Evolutionary conservation across 768 basidiomycete genomes (phyloP).

Genomic region (Fomitopsis pulvina): DNA sequence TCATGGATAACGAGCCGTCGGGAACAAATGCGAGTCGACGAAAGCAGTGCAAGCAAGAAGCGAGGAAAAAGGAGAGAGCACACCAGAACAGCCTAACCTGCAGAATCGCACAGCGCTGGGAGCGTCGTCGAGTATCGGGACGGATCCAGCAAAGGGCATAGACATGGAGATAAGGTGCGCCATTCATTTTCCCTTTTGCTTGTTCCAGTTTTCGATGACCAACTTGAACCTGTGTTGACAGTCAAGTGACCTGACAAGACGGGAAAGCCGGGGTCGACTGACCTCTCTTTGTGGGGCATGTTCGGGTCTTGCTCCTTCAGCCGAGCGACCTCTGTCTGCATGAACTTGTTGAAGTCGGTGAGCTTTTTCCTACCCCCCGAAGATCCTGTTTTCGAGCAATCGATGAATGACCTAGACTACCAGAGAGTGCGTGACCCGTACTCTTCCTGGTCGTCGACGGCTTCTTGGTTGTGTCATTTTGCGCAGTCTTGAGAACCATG

Average conservation of each 20-base stretch:
- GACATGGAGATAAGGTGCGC: neutral
- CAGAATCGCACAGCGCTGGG: no score
- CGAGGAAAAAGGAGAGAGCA: neutral
- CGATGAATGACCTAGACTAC: neutral
- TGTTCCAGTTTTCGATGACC: slow-evolving; percentile 76
- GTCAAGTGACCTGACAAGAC: neutral
- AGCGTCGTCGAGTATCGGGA: no score
- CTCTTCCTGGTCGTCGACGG: slow-evolving; percentile 17
- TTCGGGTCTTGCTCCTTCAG: slow-evolving; percentile 72
- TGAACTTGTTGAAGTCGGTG: slow-evolving; percentile 72
- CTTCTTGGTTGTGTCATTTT: slow-evolving; percentile 12
- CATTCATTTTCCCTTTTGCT: slow-evolving; percentile 52
- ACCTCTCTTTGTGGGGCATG: slow-evolving; percentile 71
- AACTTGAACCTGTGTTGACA: slow-evolving; percentile 39
- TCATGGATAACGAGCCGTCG: neutral
- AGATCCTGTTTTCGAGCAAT: slow-evolving; percentile 40
- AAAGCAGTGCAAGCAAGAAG: neutral
- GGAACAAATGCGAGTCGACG: neutral
- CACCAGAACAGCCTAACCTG: neutral
- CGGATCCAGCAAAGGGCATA: no score
- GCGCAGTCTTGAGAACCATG: slow-evolving; percentile 15
- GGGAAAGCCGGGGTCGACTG: slow-evolving; percentile 16
- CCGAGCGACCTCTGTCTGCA: slow-evolving; percentile 75
- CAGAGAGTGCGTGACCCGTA: slow-evolving; percentile 8
- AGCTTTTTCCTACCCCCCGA: slow-evolving; percentile 53